phyloP scores from a whole-genome alignment of 345 rosid species.

The Salix suchowensis region DNA sequence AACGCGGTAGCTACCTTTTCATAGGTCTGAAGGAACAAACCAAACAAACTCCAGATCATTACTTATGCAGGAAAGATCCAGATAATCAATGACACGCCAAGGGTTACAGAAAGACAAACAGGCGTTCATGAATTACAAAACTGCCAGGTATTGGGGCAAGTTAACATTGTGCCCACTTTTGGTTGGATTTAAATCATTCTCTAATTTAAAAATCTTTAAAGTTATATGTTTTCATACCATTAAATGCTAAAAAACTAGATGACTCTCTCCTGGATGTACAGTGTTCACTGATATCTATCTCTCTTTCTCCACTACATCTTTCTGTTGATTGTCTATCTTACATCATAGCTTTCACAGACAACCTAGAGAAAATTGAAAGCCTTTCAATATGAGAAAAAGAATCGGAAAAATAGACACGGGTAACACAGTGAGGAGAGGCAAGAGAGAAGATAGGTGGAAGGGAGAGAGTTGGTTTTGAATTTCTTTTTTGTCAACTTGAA shows the following conservation, averaged over 20 bases:
- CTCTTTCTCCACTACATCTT: neutral
- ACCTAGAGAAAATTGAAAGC: too few relatives aligned
- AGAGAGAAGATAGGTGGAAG: neutral
- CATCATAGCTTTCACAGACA: neutral
- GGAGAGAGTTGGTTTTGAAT: neutral
- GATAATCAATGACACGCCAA: neutral
- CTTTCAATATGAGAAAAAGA: neutral
- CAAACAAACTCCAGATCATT: constrained; percentile 8
- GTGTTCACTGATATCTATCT: neutral
- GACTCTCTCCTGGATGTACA: neutral
- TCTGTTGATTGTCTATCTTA: neutral
- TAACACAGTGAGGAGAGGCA: neutral
- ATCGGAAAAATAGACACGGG: neutral
- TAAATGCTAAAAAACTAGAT: neutral
- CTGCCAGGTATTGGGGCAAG: neutral
- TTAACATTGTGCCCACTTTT: neutral
- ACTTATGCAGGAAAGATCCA: neutral
- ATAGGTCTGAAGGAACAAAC: constrained; percentile 44
- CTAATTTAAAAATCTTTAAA: neutral
- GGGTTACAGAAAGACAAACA: neutral
- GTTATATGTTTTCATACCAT: neutral
- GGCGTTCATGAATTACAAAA: neutral
- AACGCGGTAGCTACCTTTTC: constrained; percentile 90
- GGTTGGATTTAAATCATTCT: neutral
- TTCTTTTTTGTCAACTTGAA: neutral